phyloP scores from a whole-genome alignment of 257 asterid genomes.

The Cruciata laevipes region DNA sequence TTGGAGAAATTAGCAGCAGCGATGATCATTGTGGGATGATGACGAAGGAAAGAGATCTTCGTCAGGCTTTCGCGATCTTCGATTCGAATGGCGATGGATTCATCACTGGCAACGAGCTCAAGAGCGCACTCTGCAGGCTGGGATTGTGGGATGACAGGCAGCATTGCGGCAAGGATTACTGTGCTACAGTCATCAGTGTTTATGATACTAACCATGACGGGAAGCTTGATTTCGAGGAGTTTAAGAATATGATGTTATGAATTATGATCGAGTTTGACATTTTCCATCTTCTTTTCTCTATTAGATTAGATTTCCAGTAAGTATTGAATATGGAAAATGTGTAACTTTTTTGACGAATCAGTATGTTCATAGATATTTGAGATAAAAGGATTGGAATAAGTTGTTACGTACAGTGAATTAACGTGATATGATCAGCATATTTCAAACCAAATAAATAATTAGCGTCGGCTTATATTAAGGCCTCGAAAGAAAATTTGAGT shows the following conservation, averaged over 20 bases:
- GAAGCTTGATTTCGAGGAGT: slow-evolving; percentile 20
- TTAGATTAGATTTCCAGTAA: background rate
- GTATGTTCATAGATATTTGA: too few species aligned
- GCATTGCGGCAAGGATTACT: background rate
- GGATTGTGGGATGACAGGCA: slow-evolving; percentile 15
- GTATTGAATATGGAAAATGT: too few species aligned
- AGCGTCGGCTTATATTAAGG: too few species aligned
- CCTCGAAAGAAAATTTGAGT: too few species aligned
- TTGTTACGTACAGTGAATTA: too few species aligned
- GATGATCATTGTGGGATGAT: background rate
- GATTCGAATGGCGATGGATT: slow-evolving; percentile 20
- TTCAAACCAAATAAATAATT: too few species aligned
- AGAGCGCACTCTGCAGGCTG: slow-evolving; percentile 11
- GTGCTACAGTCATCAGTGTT: slow-evolving; percentile 7
- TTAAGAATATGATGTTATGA: slow-evolving; percentile 22
- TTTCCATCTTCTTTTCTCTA: background rate
- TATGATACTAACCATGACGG: slow-evolving; percentile 20
- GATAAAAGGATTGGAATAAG: background rate
- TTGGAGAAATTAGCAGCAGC: background rate
- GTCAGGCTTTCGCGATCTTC: slow-evolving; percentile 9
- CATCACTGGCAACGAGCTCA: slow-evolving; percentile 16
- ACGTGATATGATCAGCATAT: too few species aligned
- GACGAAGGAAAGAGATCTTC: slow-evolving; percentile 2
- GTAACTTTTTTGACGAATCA: background rate
- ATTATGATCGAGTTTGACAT: slow-evolving; percentile 2